These are phyloP conservation scores for Aspergillus sp. DNA, from an alignment of 2,329 filamentous ascomycete genomes.

Conservation along the genomic window DNA sequence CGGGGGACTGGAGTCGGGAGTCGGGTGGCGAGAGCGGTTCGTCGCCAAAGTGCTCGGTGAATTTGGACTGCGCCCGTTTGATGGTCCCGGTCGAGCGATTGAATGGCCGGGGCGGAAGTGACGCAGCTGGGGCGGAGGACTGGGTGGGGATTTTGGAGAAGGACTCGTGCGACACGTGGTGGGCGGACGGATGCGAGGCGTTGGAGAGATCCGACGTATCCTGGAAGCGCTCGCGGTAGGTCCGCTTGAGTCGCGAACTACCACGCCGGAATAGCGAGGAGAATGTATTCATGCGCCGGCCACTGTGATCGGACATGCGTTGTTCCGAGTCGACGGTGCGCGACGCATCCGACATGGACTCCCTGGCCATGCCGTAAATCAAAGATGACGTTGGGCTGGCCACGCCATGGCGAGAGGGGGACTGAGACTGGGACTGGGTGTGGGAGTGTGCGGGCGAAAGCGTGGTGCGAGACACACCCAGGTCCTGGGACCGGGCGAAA, in stretches of 20 bases:
- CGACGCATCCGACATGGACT: conserved; percentile 46
- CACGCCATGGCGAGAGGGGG: conserved; percentile 39
- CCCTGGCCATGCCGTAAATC: conserved; percentile 41
- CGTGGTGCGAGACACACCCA: conserved; percentile 25
- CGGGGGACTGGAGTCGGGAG: conserved; percentile 70
- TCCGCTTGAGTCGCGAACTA: conserved; percentile 47
- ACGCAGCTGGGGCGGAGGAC: conserved; percentile 36
- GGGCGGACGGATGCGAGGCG: conserved; percentile 66
- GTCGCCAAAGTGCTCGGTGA: conserved; percentile 85
- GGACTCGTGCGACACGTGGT: conserved; percentile 54
- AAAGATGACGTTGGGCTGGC: conserved; percentile 48
- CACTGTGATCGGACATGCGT: conserved; percentile 49
- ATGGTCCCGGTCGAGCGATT: conserved; percentile 49
- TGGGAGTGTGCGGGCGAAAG: conserved; percentile 30
- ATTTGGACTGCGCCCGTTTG: conserved; percentile 78
- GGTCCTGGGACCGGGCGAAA: conserved; percentile 28
- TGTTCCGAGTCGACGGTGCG: conserved; percentile 46
- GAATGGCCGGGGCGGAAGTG: conserved; percentile 33
- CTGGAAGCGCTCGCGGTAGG: conserved; percentile 42
- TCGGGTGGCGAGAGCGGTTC: conserved; percentile 76
- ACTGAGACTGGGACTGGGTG: conserved; percentile 16
- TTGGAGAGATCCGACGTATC: conserved; percentile 78
- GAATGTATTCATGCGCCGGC: conserved; percentile 46
- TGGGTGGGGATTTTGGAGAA: conserved; percentile 54
- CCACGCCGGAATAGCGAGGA: conserved; percentile 68